A percentile compares a stretch with the other conserved stretches of the same genome.
These are phyloP conservation scores for Lasiosphaeriaceae sp. DNA, from an alignment of 495 filamentous ascomycete genomes.

Conservation along the genomic window DNA sequence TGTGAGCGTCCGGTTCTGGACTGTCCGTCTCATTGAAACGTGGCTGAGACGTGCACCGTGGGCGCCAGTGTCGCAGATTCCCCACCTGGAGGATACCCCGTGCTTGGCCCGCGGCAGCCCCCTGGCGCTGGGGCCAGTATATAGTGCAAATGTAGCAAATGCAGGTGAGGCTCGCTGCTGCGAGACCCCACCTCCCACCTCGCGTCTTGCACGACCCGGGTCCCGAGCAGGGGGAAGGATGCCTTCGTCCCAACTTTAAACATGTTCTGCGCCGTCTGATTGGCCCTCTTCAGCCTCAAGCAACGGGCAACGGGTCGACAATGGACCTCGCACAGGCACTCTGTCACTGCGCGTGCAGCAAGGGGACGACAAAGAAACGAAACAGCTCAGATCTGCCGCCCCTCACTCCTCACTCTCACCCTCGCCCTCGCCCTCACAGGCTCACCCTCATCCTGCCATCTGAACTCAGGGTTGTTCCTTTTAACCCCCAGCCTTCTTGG, in stretches of 20 bases:
- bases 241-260: slow-evolving; percentile 38
- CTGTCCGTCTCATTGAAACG: slow-evolving; percentile 34
- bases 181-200: slow-evolving; percentile 2
- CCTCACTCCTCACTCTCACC: slow-evolving; percentile 1
- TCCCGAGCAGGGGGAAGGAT: slow-evolving; percentile 25
- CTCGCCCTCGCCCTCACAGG: too few species aligned
- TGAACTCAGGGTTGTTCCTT: slow-evolving; percentile 4
- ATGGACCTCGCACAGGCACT: neutral
- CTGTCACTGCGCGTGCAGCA: slow-evolving; percentile 7
- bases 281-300: slow-evolving; percentile 25
- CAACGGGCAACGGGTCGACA: neutral
- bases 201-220: slow-evolving; percentile 11
- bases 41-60: slow-evolving; percentile 27
- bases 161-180: neutral
- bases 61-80: slow-evolving; percentile 28
- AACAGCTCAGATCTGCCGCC: slow-evolving; percentile 12
- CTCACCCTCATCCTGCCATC: slow-evolving; percentile 21
- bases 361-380: slow-evolving; percentile 18
- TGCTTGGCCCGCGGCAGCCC: neutral
- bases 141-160: too few species aligned
- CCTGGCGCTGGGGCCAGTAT: neutral
- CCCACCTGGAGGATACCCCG: slow-evolving; percentile 5
- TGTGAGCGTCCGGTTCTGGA: slow-evolving; percentile 12
- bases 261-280: slow-evolving; percentile 14
- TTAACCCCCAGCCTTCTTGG: neutral